Percentiles rank a stretch among this genome's conserved stretches.
These are phyloP conservation scores for Saccharomycopsis oosterbeekiorum DNA, from an alignment of 805 yeast species.

Conservation along the genomic window DNA sequence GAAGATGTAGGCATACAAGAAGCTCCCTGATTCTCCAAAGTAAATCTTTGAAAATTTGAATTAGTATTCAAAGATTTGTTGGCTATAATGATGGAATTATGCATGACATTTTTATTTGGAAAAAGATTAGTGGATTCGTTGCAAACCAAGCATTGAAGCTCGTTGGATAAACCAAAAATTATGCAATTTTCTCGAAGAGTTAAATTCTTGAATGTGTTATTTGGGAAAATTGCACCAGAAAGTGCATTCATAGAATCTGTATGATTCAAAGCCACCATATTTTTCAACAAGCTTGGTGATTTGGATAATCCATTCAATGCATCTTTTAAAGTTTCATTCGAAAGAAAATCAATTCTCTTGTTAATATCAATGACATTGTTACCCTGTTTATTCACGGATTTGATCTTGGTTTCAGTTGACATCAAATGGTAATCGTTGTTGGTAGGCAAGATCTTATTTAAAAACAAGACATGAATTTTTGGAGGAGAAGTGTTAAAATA, in stretches of 20 bases:
- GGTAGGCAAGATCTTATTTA: constrained; percentile 24
- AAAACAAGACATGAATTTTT: constrained; percentile 25
- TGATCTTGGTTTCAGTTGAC: constrained; percentile 13
- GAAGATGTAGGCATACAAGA: background rate
- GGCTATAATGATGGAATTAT: constrained; percentile 43
- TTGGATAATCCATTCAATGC: constrained; percentile 11
- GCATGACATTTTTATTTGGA: constrained; percentile 34
- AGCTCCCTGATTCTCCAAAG: constrained; percentile 4
- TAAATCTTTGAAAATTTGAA: constrained; percentile 19
- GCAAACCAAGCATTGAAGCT: constrained; percentile 22
- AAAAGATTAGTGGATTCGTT: constrained; percentile 20
- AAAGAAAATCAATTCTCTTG: constrained; percentile 24
- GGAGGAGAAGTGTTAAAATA: constrained; percentile 34
- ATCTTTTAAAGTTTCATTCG: constrained; percentile 16
- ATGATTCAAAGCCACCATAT: constrained; percentile 25
- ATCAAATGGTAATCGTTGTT: constrained; percentile 21
- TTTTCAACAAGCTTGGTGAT: constrained; percentile 25
- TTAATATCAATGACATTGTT: constrained; percentile 16
- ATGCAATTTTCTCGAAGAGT: constrained; percentile 18
- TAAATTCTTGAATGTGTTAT: constrained; percentile 20
- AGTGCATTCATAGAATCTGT: constrained; percentile 17
- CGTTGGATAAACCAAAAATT: constrained; percentile 21
- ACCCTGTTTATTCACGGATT: constrained; percentile 17
- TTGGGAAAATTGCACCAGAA: constrained; percentile 23
- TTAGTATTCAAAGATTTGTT: constrained; percentile 32